phyloP scores from a whole-genome alignment of 768 basidiomycete species.

The Boletus speciosus region DNA sequence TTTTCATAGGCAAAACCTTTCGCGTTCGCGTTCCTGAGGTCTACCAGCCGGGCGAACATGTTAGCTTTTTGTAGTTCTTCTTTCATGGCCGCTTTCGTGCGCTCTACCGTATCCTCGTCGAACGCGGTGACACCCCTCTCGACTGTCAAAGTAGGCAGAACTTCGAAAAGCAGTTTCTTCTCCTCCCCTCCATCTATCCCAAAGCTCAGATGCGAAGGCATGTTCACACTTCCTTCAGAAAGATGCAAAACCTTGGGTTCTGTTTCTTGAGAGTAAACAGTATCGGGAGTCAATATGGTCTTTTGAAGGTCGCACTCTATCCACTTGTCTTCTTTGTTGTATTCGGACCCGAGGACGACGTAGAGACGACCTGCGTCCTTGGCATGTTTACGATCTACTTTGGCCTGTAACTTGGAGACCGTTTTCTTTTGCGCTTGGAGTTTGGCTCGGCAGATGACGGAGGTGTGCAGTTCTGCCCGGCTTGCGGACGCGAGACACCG shows the following conservation, averaged over 20 bases:
- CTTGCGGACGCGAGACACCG: slow-evolving; percentile 42
- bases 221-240: slow-evolving; percentile 37
- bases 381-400: slow-evolving; percentile 39
- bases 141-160: slow-evolving; percentile 56
- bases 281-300: slow-evolving; percentile 54
- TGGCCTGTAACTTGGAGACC: slow-evolving; percentile 45
- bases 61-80: slow-evolving; percentile 46
- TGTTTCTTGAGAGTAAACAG: slow-evolving; percentile 31
- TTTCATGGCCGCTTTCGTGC: slow-evolving; percentile 25
- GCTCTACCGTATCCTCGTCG: slow-evolving; percentile 18
- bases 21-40: slow-evolving; percentile 86
- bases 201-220: slow-evolving; percentile 58
- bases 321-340: slow-evolving; percentile 69
- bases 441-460: slow-evolving; percentile 37
- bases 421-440: slow-evolving; percentile 38
- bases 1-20: slow-evolving; percentile 87
- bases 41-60: slow-evolving; percentile 65
- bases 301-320: slow-evolving; percentile 59
- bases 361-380: slow-evolving; percentile 48
- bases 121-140: slow-evolving; percentile 24
- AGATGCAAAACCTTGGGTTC: slow-evolving; percentile 26
- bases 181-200: slow-evolving; percentile 54
- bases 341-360: slow-evolving; percentile 70
- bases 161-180: slow-evolving; percentile 61
- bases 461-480: slow-evolving; percentile 46